A percentile compares a stretch with the other conserved stretches of the same genome.
Conservation (phyloP, 1,284 basidiomycete species). For the Melampsora occidentalis region DNA sequence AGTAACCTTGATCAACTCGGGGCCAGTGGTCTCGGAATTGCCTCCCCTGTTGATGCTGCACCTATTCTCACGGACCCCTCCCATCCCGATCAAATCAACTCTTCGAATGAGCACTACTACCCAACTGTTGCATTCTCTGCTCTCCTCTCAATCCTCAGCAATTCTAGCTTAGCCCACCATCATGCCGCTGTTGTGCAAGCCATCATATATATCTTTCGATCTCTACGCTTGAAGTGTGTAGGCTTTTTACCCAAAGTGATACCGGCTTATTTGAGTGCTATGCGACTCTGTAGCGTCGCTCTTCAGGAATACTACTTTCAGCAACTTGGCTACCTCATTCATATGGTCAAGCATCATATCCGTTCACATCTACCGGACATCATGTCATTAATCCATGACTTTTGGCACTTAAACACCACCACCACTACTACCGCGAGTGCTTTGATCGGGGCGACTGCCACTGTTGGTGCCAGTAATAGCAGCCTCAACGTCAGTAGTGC, state of each 20-base stretch:
- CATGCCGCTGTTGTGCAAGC: slow-evolving; percentile 91
- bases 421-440: slow-evolving; percentile 6
- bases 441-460: slow-evolving; percentile 10
- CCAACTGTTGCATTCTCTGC: slow-evolving; percentile 93
- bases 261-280: slow-evolving; percentile 88
- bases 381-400: slow-evolving; percentile 75
- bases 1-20: slow-evolving; percentile 56
- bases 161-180: slow-evolving; percentile 76
- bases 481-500: slow-evolving; percentile 9
- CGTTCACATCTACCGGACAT: slow-evolving; percentile 83
- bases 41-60: slow-evolving; percentile 16
- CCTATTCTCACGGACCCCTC: slow-evolving; percentile 61
- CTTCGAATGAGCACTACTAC: slow-evolving; percentile 81
- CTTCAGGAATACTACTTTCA: slow-evolving; percentile 93
- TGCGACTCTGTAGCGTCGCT: slow-evolving; percentile 71
- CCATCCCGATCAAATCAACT: slow-evolving; percentile 59
- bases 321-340: slow-evolving; percentile 90
- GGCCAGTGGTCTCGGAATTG: slow-evolving; percentile 26
- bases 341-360: slow-evolving; percentile 96
- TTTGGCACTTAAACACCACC: slow-evolving; percentile 65
- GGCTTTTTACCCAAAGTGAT: slow-evolving; percentile 94
- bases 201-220: slow-evolving; percentile 99
- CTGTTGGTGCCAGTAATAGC: slow-evolving; percentile 10
- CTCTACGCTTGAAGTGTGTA: slow-evolving; percentile 93
- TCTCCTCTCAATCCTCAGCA: slow-evolving; percentile 81